Evolutionary conservation across 306 rosid species (phyloP), one percentile per base, ranked within the genome.

Genomic region (Trifolium fragiferum): DNA sequence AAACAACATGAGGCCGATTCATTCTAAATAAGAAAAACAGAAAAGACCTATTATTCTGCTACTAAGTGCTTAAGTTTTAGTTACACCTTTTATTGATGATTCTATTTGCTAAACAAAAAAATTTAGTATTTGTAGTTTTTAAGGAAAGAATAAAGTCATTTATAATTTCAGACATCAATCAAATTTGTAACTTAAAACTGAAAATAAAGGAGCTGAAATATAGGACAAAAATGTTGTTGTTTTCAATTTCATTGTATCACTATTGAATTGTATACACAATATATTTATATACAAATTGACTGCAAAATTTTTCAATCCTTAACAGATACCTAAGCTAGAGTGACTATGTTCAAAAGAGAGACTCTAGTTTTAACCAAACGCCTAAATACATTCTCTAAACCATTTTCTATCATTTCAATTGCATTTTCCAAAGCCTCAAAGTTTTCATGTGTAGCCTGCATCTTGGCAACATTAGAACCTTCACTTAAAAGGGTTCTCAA

Each of bases 351-450:
- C 60, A 54, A 54, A 54, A 54, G 15, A 54, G 3, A 10, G 0
- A 54, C 60, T 20, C 60, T 54, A 10, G 60, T 54, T 54, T 54
- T 54, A 54, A 54, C 33, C 4, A 23, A 23, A 57, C 35, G 5
- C 35, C 35, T 57, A 25, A 57, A 57, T 57, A 57, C 35, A 57
- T 3, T 57, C 8, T 57, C 63, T 14, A 49, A 49, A 54, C 61
- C 61, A 54, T 54, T 54, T 54, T 54, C 61, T 10, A 54, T 54
- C 32, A 8, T 54, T 54, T 54, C 61, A 54, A 54, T 21, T 9
- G 30, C 61, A 54, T 54, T 20, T 14, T 54, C 61, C 15, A 54
- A 10, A 54, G 61, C 30, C 30, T 54, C 30, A 4, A 54, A 20
- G 0, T 6, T 51, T 51, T 51, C 58, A 16, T 51, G 25, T 16